phyloP scores from a whole-genome alignment of 225 moss, liverwort and hornwort species.

The Rhytidiadelphus loreus region DNA sequence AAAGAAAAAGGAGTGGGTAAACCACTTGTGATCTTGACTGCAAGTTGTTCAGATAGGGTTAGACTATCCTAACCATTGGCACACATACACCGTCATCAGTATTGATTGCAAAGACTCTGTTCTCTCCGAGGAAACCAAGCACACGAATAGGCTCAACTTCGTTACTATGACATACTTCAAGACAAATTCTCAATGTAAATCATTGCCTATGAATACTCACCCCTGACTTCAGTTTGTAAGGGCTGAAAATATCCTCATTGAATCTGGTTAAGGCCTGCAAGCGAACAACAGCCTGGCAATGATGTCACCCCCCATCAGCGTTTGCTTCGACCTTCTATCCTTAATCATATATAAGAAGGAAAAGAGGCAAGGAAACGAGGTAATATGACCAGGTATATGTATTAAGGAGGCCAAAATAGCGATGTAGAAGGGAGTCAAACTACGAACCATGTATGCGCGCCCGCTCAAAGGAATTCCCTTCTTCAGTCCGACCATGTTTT shows the following conservation, averaged over 20 bases:
- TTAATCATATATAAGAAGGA: background rate
- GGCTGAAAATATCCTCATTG: constrained; percentile 70
- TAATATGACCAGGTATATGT: background rate
- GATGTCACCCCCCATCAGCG: constrained; percentile 37
- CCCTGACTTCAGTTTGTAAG: constrained; percentile 72
- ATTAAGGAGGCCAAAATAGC: background rate
- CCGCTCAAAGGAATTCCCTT: constrained; percentile 89
- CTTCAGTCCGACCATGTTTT: constrained; percentile 78
- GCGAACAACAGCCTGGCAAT: constrained; percentile 80
- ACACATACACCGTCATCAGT: background rate
- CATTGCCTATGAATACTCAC: constrained; percentile 26
- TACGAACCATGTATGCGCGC: constrained; percentile 77
- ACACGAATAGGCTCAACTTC: background rate
- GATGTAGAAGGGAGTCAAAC: background rate
- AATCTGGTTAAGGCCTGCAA: constrained; percentile 84
- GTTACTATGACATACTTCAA: background rate
- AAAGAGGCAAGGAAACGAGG: background rate
- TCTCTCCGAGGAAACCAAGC: background rate
- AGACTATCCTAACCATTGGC: background rate
- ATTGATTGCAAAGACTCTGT: background rate
- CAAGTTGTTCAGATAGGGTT: background rate
- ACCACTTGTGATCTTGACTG: background rate
- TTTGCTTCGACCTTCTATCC: background rate
- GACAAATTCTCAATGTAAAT: background rate
- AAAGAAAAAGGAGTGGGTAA: background rate